Conservation (phyloP, 768 basidiomycete species). For the Podaxis sp. region DNA sequence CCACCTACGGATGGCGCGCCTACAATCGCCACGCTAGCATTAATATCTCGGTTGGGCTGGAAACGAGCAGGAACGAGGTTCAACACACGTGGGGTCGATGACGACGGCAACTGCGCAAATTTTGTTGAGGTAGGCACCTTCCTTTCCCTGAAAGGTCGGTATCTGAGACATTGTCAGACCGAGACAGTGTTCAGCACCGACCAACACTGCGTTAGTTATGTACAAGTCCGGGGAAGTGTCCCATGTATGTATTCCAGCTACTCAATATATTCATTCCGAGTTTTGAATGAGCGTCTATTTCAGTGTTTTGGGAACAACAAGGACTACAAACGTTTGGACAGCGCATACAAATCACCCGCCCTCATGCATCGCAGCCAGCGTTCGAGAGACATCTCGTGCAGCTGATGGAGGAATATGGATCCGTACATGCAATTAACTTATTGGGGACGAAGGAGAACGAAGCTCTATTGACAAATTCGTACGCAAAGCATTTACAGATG, state of each 20-base stretch:
- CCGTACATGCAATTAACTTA: slow-evolving; percentile 86
- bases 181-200: slow-evolving; percentile 89
- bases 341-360: slow-evolving; percentile 91
- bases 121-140: slow-evolving; percentile 79
- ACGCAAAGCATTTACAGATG: slow-evolving; percentile 74
- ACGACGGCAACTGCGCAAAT: slow-evolving; percentile 92
- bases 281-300: slow-evolving; percentile 17
- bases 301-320: slow-evolving; percentile 99
- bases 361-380: slow-evolving; percentile 94
- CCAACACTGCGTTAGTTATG: slow-evolving; percentile 87
- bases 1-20: slow-evolving; percentile 76
- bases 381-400: slow-evolving; percentile 94
- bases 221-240: slow-evolving; percentile 93
- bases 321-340: slow-evolving; percentile 94
- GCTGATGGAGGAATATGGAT: slow-evolving; percentile 82
- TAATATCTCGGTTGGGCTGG: slow-evolving; percentile 90
- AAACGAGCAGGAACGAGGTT: slow-evolving; percentile 97
- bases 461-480: slow-evolving; percentile 77
- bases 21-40: slow-evolving; percentile 67
- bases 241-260: slow-evolving; percentile 65
- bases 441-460: slow-evolving; percentile 94
- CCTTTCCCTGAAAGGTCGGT: slow-evolving; percentile 13
- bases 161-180: slow-evolving; percentile 50
- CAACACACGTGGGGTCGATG: slow-evolving; percentile 95
- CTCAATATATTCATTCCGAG: slow-evolving; percentile 17